Evolutionary conservation across 129 eudicot species (phyloP).

Genomic region (Lactuca saligna): DNA sequence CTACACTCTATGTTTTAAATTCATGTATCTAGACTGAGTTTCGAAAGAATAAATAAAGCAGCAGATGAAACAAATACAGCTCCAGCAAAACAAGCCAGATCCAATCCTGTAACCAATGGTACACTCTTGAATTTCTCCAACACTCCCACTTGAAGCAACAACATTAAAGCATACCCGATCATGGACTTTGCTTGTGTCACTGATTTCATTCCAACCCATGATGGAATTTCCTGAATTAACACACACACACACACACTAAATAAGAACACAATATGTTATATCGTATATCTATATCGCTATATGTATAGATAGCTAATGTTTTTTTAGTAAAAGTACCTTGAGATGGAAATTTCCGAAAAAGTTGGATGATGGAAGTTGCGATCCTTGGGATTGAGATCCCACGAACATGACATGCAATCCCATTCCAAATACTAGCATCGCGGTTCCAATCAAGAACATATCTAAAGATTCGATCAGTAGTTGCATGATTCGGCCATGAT

Average conservation of each 20-base stretch:
- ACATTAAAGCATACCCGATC: conserved; percentile 63
- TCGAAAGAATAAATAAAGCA: conserved; percentile 52
- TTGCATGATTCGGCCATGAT: conserved; percentile 43
- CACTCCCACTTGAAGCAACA: conserved; percentile 69
- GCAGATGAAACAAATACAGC: conserved; percentile 60
- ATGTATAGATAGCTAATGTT: too few species aligned
- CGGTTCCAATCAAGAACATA: conserved; percentile 77
- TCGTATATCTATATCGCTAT: too few species aligned
- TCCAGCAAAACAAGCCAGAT: conserved; percentile 69
- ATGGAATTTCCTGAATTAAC: conserved; percentile 38
- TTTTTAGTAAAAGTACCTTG: conserved; percentile 27
- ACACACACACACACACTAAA: not conserved
- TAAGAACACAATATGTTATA: not conserved
- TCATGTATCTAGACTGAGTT: conserved; percentile 20
- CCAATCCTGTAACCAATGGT: conserved; percentile 51
- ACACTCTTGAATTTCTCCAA: conserved; percentile 59
- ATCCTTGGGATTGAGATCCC: conserved; percentile 36
- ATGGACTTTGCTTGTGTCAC: conserved; percentile 60
- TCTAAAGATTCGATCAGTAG: conserved; percentile 63
- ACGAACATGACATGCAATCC: conserved; percentile 65
- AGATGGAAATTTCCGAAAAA: conserved; percentile 42
- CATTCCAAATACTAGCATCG: conserved; percentile 67
- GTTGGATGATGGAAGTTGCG: conserved; percentile 34
- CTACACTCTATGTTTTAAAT: not conserved
- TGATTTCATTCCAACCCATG: conserved; percentile 53